Conservation (phyloP, 164 flowering plant genomes). For the Annona squamosa region DNA sequence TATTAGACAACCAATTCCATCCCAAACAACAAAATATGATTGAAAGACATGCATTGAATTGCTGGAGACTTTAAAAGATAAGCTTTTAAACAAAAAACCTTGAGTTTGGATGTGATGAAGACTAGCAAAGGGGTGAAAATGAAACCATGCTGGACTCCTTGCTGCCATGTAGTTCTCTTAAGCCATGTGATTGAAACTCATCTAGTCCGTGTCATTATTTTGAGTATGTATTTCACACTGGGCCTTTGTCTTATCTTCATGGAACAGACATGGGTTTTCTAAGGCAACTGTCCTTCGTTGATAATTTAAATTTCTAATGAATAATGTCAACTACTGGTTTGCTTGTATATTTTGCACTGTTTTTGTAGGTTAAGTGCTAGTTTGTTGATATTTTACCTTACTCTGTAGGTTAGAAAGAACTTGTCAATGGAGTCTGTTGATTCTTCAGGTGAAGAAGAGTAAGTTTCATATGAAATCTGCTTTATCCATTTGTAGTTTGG, state of each 20-base stretch:
- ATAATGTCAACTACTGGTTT: too few relatives aligned
- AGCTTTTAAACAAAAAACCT: too few relatives aligned
- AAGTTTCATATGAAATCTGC: constrained; percentile 22
- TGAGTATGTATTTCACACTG: not conserved
- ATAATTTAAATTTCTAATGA: too few relatives aligned
- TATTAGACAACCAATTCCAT: too few relatives aligned
- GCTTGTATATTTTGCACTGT: not conserved
- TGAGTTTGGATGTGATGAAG: not conserved
- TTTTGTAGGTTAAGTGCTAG: not conserved
- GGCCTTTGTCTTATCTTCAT: not conserved
- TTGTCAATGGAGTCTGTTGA: constrained; percentile 79
- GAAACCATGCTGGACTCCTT: too few relatives aligned
- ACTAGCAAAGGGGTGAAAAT: too few relatives aligned
- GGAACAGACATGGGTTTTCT: not conserved
- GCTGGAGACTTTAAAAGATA: too few relatives aligned
- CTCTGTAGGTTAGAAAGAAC: constrained; percentile 65
- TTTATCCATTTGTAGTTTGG: too few relatives aligned
- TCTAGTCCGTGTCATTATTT: not conserved
- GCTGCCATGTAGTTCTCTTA: too few relatives aligned
- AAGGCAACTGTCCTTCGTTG: not conserved
- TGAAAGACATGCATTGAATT: too few relatives aligned
- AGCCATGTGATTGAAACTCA: too few relatives aligned
- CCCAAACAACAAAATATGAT: too few relatives aligned
- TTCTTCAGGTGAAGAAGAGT: constrained; percentile 99
- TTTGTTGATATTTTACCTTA: not conserved